Evolutionary conservation across 2,329 filamentous ascomycete genomes (phyloP).

Genomic region (Fusarium paranaense): DNA sequence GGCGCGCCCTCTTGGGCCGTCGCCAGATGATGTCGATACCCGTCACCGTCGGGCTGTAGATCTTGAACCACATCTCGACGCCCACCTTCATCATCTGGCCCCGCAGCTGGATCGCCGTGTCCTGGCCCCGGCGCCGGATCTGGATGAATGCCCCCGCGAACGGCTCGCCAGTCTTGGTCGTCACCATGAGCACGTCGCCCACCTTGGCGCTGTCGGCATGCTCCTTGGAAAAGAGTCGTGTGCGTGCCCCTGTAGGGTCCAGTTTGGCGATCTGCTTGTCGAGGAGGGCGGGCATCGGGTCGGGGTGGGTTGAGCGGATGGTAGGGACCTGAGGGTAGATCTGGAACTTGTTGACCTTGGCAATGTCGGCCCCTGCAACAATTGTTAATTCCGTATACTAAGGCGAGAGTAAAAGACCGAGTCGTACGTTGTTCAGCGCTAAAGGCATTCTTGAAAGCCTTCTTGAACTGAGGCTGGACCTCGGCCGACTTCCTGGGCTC

Average conservation of each 20-base stretch:
- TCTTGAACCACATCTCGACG: slow-evolving; percentile 98
- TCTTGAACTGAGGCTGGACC: slow-evolving; percentile 24
- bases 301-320: slow-evolving; percentile 65
- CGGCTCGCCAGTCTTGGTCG: slow-evolving; percentile 82
- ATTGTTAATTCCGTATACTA: slow-evolving; percentile 21
- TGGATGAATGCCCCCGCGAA: slow-evolving; percentile 90
- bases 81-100: slow-evolving; percentile 88
- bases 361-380: slow-evolving; percentile 48
- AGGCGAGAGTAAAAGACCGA: not conserved
- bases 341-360: slow-evolving; percentile 57
- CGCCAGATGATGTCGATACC: slow-evolving; percentile 95
- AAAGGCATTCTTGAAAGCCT: slow-evolving; percentile 40
- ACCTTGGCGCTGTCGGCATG: slow-evolving; percentile 84
- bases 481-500: slow-evolving; percentile 28
- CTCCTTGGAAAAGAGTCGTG: slow-evolving; percentile 80
- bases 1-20: slow-evolving; percentile 83
- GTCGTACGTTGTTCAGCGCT: slow-evolving; percentile 52
- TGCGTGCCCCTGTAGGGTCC: slow-evolving; percentile 87
- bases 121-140: slow-evolving; percentile 87
- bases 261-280: slow-evolving; percentile 77
- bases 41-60: slow-evolving; percentile 89
- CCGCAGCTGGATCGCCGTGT: slow-evolving; percentile 87
- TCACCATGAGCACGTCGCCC: slow-evolving; percentile 92
- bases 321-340: slow-evolving; percentile 69
- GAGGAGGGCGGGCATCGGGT: slow-evolving; percentile 77